Conservation (phyloP, 306 rosid species). For the Trichosanthes cucumerina region DNA sequence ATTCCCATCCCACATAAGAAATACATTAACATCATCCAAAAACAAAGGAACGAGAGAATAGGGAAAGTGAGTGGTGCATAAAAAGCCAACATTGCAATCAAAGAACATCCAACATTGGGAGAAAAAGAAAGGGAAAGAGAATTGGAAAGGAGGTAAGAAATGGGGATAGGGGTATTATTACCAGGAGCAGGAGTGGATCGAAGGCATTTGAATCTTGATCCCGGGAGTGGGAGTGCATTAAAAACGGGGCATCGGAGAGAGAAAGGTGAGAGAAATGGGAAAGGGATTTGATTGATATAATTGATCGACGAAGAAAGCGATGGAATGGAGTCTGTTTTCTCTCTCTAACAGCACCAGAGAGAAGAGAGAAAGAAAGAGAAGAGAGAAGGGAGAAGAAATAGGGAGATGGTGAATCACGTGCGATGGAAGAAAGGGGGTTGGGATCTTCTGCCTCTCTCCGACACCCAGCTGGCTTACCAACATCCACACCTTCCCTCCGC, state of each 20-base stretch:
- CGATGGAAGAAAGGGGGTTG: slow-evolving; percentile 12
- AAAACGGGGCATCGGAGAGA: not conserved
- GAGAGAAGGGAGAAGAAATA: too few species aligned
- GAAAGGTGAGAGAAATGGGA: slow-evolving; percentile 8
- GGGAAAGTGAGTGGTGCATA: not conserved
- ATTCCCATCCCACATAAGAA: not conserved
- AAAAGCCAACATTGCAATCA: not conserved
- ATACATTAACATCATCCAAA: not conserved
- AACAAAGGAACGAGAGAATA: not conserved
- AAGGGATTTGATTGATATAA: slow-evolving; percentile 28
- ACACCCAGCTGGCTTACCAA: slow-evolving; percentile 99
- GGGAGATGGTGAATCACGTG: slow-evolving; percentile 58
- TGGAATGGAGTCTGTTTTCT: slow-evolving; percentile 24
- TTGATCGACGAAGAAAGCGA: slow-evolving; percentile 38
- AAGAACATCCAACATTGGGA: not conserved
- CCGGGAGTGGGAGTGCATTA: not conserved
- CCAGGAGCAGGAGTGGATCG: slow-evolving; percentile 75
- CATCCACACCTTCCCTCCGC: slow-evolving; percentile 92
- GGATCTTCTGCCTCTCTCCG: slow-evolving; percentile 58
- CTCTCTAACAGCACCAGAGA: not conserved
- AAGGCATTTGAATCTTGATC: slow-evolving; percentile 33
- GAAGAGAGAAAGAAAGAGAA: slow-evolving; percentile 12
- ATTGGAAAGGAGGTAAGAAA: not conserved
- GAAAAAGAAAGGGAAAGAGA: not conserved
- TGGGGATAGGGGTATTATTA: slow-evolving; percentile 16